phyloP scores from a whole-genome alignment of 352 stramenopile species.

The Globisporangium megalacanthum region DNA sequence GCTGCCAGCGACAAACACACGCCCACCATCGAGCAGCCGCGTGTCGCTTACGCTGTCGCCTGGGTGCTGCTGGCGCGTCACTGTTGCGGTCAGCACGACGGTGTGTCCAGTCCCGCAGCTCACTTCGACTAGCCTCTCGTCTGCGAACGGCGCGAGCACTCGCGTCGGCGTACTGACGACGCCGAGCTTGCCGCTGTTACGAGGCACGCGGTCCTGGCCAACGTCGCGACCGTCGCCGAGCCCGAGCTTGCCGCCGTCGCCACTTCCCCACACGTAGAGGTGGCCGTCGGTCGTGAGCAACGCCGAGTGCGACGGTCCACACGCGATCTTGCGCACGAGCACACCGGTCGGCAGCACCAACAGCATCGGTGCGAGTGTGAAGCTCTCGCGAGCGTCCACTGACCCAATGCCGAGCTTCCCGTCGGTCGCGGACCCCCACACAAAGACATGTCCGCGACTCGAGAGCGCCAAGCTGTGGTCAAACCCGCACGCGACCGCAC shows the following conservation, averaged over 20 bases:
- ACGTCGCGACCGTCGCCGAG: constrained; percentile 58
- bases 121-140: constrained; percentile 55
- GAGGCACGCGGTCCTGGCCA: constrained; percentile 54
- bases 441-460: constrained; percentile 57
- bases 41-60: constrained; percentile 8
- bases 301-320: constrained; percentile 71
- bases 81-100: constrained; percentile 31
- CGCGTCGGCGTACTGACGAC: constrained; percentile 34
- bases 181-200: constrained; percentile 40
- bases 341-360: constrained; percentile 19
- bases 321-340: constrained; percentile 62
- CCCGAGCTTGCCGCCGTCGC: constrained; percentile 63
- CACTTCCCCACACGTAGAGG: constrained; percentile 71
- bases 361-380: constrained; percentile 49
- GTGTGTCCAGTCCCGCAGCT: constrained; percentile 66
- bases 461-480: constrained; percentile 65
- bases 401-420: constrained; percentile 65
- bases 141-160: constrained; percentile 30
- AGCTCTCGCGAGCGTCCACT: constrained; percentile 45
- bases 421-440: constrained; percentile 64
- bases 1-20: constrained; percentile 60
- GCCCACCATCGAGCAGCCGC: constrained; percentile 18
- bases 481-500: constrained; percentile 54
- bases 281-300: constrained; percentile 46
- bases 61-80: not conserved